Conservation (phyloP, 75 land plant species). For the Pinus albicaulis region DNA sequence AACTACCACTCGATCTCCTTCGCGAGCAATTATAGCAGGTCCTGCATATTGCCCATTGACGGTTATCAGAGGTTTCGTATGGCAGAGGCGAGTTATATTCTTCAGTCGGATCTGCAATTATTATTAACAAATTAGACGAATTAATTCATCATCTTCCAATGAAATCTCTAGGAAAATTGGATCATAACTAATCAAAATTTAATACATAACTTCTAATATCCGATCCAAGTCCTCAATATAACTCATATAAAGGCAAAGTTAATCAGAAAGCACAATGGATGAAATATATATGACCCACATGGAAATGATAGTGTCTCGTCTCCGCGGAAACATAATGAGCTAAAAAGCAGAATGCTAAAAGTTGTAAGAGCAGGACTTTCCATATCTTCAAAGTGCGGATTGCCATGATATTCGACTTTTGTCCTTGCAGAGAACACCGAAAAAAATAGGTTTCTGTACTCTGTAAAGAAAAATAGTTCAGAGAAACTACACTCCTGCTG, state of each 20-base stretch:
- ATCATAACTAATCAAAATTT: too few species aligned
- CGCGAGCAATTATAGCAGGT: conserved; percentile 51
- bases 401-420: too few species aligned
- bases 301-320: background rate
- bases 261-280: background rate
- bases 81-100: conserved; percentile 54
- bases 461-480: background rate
- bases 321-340: background rate
- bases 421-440: too few species aligned
- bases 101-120: conserved; percentile 40
- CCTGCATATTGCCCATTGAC: conserved; percentile 71
- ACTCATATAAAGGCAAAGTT: background rate
- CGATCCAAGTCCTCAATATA: background rate
- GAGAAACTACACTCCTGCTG: background rate
- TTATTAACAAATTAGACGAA: background rate
- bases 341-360: background rate
- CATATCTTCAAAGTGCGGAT: too few species aligned
- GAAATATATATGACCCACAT: background rate
- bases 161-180: too few species aligned
- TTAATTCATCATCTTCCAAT: background rate
- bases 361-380: background rate
- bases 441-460: background rate
- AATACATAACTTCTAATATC: too few species aligned
- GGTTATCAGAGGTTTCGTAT: conserved; percentile 46
- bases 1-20: conserved; percentile 55